Evolutionary conservation across 257 asterid species (phyloP), one percentile per base, ranked within the genome.

Genomic region (Cordia subcordata): DNA sequence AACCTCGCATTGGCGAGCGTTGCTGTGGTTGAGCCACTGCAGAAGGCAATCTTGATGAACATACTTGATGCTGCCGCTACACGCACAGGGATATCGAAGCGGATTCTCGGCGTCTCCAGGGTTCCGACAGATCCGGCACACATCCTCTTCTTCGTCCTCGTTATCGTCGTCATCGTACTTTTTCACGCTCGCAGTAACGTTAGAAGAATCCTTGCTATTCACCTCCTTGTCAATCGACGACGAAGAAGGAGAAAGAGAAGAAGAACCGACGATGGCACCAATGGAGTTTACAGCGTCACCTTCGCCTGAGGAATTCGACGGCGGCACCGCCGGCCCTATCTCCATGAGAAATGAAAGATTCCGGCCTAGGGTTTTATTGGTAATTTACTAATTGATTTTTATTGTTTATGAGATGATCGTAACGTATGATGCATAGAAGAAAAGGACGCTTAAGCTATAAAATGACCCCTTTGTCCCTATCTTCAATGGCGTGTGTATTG

Each of bases 1-100:
- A 55, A 91, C 98, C 95, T 92, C 98, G 90, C 98, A 92, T 40
- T 88, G 94, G 57, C 96, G 90, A 69, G 98, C 95, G 82, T 92
- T 92, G 68, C 98, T 88, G 62, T 92, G 98, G 79, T 81, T 92
- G 47, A 92, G 96, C 98, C 98, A 92, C 86, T 88, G 98, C 58
- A 92, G 93, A 49, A 92, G 90, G 74, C 98, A 92, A 59, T 92
- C 96, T 78, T 88, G 96, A 63, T 92, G 98, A 64, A 92, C 98
- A 71, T 77, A 92, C 69, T 92, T 92, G 66, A 92, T 92, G 68
- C 98, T 92, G 11, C 98, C 98, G 78, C 96, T 88, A 72, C 96
- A 92, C 11, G 96, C 96, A 76, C 98, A 92, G n/a, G 98, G 98
- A 56, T 85, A 88, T 22, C 84, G 85, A 67, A 92, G 81, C 56